Base-by-base conservation (phyloP, 2,329 filamentous ascomycete species). In the Sporothrix pallida region DNA sequence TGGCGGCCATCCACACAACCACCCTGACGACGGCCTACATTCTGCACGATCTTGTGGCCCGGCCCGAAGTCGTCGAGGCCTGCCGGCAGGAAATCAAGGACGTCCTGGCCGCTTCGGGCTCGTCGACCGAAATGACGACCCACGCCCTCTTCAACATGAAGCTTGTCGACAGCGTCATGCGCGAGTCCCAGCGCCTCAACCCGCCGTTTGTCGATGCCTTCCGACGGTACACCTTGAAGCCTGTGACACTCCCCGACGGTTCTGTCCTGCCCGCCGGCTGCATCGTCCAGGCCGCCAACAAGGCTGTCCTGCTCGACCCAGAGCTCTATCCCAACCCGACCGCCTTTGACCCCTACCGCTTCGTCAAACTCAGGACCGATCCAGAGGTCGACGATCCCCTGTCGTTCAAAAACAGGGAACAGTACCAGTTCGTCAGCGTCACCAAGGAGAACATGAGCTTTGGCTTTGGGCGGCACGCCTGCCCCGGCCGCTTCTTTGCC, bases 41-140 rank as follows among this genome's bases (percentile, higher is more conserved):
- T 68, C 71, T 90, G 69, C 87, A 86, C 76, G 85, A 87, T 70
- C 78, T 91, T 2, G 84, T 65, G 31, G 31, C 31, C 4, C 31
- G 58, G 31, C 58, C 58, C 7, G 58, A 63, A 1, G 26, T 63
- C 23, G 58, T 63, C 3, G 58, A 42, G 3, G 58, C 58, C 31
- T 63, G 58, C 9, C 58, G 58, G 15, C 10, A 44, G 13, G 31
- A 63, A 20, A 63, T 63, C 58, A 63, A 63, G 8, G 31, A 63
- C 5, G 58, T 63, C 5, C 15, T 63, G 2, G 58, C 58, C n/a
- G 58, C 58, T 1, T 63, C 58, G 2, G 58, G 13, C 2, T 10
- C 17, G n/a, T 17, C 26, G 2, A 15, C n/a, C 15, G 26, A 42
- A 8, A 63, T 63, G 58, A 42, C 58, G 13, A 63, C 58, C 83